Evolutionary conservation across 1,139 yeast genomes (phyloP).

Genomic region (Ogataea hybrid): DNA sequence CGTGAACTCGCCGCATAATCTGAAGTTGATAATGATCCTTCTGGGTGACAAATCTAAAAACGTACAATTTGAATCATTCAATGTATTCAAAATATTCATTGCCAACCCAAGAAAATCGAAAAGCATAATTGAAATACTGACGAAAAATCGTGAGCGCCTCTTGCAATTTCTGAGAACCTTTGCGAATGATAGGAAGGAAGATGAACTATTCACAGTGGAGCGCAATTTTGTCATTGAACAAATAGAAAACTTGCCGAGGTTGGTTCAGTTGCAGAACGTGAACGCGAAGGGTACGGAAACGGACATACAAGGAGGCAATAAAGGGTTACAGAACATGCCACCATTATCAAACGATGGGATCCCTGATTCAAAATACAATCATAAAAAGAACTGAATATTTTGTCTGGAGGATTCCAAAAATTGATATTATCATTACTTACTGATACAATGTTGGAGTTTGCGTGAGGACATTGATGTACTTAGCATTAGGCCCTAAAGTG

Average conservation of each 20-base stretch:
- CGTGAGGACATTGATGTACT: too few species aligned
- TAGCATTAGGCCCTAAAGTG: not conserved
- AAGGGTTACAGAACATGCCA: too few species aligned
- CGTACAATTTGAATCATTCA: slow-evolving; percentile 86
- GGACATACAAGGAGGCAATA: not conserved
- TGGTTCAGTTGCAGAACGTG: slow-evolving; percentile 23
- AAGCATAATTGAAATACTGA: slow-evolving; percentile 73
- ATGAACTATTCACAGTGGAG: slow-evolving; percentile 72
- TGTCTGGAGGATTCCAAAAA: too few species aligned
- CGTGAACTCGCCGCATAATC: slow-evolving; percentile 76
- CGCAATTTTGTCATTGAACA: slow-evolving; percentile 76
- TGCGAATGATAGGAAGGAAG: slow-evolving; percentile 59
- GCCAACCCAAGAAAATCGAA: slow-evolving; percentile 92
- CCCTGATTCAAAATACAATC: too few species aligned
- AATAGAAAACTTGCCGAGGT: slow-evolving; percentile 65
- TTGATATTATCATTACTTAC: too few species aligned
- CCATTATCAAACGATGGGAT: too few species aligned
- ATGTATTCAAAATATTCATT: slow-evolving; percentile 87
- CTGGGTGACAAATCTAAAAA: slow-evolving; percentile 88
- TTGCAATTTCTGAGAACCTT: slow-evolving; percentile 67
- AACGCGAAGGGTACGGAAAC: not conserved
- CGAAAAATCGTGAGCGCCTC: slow-evolving; percentile 77
- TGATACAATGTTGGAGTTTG: too few species aligned
- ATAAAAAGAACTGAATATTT: too few species aligned
- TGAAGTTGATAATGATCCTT: slow-evolving; percentile 82